phyloP scores from a whole-genome alignment of 2,329 filamentous ascomycete species.

The Botryotinia narcissicola region DNA sequence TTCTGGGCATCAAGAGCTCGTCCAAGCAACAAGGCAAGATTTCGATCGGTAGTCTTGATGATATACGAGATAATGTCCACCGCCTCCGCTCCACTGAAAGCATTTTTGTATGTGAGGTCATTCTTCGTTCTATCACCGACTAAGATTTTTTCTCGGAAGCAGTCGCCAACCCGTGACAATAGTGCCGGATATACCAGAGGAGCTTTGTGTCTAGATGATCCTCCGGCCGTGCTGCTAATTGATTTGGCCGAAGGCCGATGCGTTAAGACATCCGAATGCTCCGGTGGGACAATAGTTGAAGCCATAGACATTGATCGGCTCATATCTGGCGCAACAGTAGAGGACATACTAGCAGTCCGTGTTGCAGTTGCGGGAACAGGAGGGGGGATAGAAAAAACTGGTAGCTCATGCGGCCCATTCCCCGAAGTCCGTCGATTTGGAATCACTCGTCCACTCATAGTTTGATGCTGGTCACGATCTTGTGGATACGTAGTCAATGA shows the following conservation, averaged over 20 bases:
- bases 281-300: conserved; percentile 69
- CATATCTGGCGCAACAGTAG: conserved; percentile 43
- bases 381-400: conserved; percentile 32
- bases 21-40: conserved; percentile 85
- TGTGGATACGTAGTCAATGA: conserved; percentile 83
- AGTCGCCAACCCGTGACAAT: conserved; percentile 87
- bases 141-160: conserved; percentile 84
- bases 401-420: conserved; percentile 34
- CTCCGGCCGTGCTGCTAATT: conserved; percentile 35
- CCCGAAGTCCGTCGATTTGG: conserved; percentile 62
- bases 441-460: conserved; percentile 89
- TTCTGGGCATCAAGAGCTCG: conserved; percentile 95
- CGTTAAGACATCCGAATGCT: conserved; percentile 49
- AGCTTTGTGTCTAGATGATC: conserved; percentile 47
- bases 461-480: conserved; percentile 80
- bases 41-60: conserved; percentile 94
- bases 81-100: conserved; percentile 92
- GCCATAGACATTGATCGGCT: conserved; percentile 87
- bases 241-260: conserved; percentile 54
- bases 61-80: conserved; percentile 96
- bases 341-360: conserved; percentile 61
- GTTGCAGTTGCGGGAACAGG: conserved; percentile 49
- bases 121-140: conserved; percentile 92
- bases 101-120: conserved; percentile 93
- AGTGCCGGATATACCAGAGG: conserved; percentile 93